Percentiles rank a stretch among this genome's conserved stretches.
These are phyloP conservation scores for Trametes coccinea DNA, from an alignment of 768 basidiomycete species.

Conservation along the genomic window DNA sequence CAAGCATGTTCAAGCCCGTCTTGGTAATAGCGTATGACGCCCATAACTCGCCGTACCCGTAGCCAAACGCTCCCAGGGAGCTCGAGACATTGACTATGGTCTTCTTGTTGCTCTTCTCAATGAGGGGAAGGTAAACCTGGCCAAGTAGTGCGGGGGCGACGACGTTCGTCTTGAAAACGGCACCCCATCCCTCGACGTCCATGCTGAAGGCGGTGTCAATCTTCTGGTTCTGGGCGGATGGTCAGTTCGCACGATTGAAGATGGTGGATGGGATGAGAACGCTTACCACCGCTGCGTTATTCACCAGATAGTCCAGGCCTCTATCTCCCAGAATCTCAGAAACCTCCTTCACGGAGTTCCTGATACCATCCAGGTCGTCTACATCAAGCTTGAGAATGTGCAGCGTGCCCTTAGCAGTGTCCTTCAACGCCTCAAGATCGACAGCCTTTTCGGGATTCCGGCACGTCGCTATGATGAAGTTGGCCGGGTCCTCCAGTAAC, in stretches of 20 bases:
- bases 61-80: conserved; percentile 15
- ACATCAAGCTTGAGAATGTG: conserved; percentile 38
- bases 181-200: conserved; percentile 15
- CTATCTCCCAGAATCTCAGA: conserved; percentile 28
- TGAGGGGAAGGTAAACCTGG: conserved; percentile 35
- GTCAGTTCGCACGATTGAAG: neutral
- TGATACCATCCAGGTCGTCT: conserved; percentile 29
- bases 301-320: conserved; percentile 43
- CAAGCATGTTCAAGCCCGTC: conserved; percentile 41
- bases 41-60: conserved; percentile 29
- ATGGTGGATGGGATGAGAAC: too few relatives aligned
- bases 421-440: conserved; percentile 25
- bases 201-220: conserved; percentile 32
- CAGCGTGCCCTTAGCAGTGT: conserved; percentile 30
- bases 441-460: conserved; percentile 29
- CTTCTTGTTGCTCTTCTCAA: conserved; percentile 34
- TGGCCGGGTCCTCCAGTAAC: conserved; percentile 25
- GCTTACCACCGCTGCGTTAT: conserved; percentile 40
- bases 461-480: conserved; percentile 34
- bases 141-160: conserved; percentile 37
- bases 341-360: conserved; percentile 26
- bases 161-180: conserved; percentile 31
- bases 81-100: conserved; percentile 38
- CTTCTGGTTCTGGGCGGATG: neutral
- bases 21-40: conserved; percentile 40